Conservation (phyloP, 768 basidiomycete genomes). For the Trametopsis cervina region DNA sequence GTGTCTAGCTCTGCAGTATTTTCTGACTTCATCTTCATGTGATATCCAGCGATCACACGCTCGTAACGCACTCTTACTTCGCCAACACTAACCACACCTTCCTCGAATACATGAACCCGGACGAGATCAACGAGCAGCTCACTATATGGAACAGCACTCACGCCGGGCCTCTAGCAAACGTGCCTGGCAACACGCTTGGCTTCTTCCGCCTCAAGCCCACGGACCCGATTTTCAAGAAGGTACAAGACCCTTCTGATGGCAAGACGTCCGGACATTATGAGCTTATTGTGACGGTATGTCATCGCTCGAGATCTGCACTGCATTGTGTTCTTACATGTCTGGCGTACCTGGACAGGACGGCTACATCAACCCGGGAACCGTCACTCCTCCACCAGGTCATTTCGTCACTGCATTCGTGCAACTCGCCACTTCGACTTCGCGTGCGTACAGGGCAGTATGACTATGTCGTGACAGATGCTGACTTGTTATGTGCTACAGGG, state of each 20-base stretch:
- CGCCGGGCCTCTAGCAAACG: conserved; percentile 1
- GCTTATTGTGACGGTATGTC: background rate
- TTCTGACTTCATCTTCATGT: too few relatives aligned
- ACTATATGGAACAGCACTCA: background rate
- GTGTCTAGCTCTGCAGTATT: too few relatives aligned
- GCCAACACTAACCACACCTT: conserved; percentile 10
- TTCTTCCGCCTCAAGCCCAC: conserved; percentile 1
- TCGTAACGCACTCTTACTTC: conserved; percentile 10
- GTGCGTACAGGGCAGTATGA: background rate
- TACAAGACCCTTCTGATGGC: conserved; percentile 3
- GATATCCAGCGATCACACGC: conserved; percentile 25
- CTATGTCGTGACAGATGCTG: background rate
- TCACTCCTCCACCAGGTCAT: conserved; percentile 4
- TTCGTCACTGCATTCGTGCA: conserved; percentile 4
- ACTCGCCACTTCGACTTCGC: conserved; percentile 5
- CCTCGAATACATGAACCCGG: background rate
- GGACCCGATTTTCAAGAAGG: background rate
- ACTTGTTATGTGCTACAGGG: conserved; percentile 9
- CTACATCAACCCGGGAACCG: background rate
- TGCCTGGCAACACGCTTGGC: conserved; percentile 1
- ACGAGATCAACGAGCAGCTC: background rate
- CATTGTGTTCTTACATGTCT: conserved; percentile 6
- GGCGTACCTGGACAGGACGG: conserved; percentile 5
- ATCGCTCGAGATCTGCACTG: background rate
- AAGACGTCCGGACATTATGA: background rate